Conservation (phyloP, 1,139 yeast species). For the Candida sp. region DNA sequence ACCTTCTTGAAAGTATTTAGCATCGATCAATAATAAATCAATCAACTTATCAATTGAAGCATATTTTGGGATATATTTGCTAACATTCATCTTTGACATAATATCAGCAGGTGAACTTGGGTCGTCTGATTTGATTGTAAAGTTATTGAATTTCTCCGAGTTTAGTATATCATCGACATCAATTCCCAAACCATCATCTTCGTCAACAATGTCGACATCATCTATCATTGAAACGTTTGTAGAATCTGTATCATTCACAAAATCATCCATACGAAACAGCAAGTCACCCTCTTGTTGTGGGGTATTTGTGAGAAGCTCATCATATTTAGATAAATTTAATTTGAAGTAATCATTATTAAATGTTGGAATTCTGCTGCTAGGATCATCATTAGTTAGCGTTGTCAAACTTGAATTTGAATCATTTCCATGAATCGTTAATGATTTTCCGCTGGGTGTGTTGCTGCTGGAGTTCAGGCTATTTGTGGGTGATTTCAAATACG, state of each 20-base stretch:
- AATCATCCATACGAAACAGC: conserved; percentile 38
- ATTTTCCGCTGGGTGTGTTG: background rate
- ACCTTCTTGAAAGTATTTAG: conserved; percentile 33
- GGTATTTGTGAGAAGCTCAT: conserved; percentile 20
- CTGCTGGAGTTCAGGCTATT: conserved; percentile 1
- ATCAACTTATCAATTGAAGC: conserved; percentile 40
- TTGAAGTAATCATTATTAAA: conserved; percentile 40
- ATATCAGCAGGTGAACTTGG: conserved; percentile 10
- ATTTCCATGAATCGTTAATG: conserved; percentile 4
- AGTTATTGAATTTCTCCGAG: conserved; percentile 38
- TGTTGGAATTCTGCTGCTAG: conserved; percentile 26
- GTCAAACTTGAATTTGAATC: conserved; percentile 2
- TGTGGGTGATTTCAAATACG: conserved; percentile 22
- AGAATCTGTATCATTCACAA: conserved; percentile 21
- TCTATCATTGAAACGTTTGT: conserved; percentile 11
- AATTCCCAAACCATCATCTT: conserved; percentile 40
- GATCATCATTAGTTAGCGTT: conserved; percentile 11
- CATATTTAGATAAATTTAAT: conserved; percentile 33
- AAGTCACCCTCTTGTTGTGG: conserved; percentile 23
- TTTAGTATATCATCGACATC: conserved; percentile 46
- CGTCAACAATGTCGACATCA: conserved; percentile 22
- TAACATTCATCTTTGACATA: conserved; percentile 8
- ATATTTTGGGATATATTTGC: conserved; percentile 31
- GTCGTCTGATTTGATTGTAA: conserved; percentile 15
- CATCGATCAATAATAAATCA: conserved; percentile 40